Evolutionary conservation across 768 basidiomycete species (phyloP), one percentile per base, ranked within the genome.

Genomic region (Mycena indigotica): DNA sequence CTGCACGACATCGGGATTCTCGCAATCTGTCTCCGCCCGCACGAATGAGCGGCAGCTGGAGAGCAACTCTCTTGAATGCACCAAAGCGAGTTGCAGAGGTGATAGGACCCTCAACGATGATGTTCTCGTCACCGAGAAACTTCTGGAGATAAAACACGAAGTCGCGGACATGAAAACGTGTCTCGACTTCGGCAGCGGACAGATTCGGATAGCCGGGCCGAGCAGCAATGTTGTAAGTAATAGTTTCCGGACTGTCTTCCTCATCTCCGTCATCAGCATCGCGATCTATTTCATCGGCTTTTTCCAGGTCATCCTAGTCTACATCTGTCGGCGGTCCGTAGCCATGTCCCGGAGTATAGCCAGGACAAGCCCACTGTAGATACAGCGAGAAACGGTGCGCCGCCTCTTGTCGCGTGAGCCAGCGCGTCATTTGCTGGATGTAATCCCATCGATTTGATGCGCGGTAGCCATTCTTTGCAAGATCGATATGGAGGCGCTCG

Each of bases 401-500:
- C 15, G 41, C 41, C 50, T 77, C 76, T 32, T 71, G 71, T 3
- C 67, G 61, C 3, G 57, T 44, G 0, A 78, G 62, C 70, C 70
- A 74, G 2, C 24, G 26, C 0, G 70, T 66, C 77, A 78, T 79
- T 53, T 77, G 77, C 21, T 48, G 44, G 17, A 62, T 41, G 51
- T 68, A 65, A 30, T 72, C 65, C 2, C 62, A 52, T 50, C 58
- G 58, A 40, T 72, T 73, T 21, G 35, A 63, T 0, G 64, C 63
- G 16, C 60, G 23, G 28, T 65, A 69, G 3, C 61, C 66, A 6
- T 66, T 50, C 56, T 79, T 79, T 3, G 75, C 69, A 44, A 64
- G 73, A 61, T 77, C 66, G 24, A 77, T 77, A 45, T 78, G 77
- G 0, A 77, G 65, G 1, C 66, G 66, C 60, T 76, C 72, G 0